Base-by-base conservation (phyloP, 2,329 filamentous ascomycete genomes). In the Arthroderma sp. region DNA sequence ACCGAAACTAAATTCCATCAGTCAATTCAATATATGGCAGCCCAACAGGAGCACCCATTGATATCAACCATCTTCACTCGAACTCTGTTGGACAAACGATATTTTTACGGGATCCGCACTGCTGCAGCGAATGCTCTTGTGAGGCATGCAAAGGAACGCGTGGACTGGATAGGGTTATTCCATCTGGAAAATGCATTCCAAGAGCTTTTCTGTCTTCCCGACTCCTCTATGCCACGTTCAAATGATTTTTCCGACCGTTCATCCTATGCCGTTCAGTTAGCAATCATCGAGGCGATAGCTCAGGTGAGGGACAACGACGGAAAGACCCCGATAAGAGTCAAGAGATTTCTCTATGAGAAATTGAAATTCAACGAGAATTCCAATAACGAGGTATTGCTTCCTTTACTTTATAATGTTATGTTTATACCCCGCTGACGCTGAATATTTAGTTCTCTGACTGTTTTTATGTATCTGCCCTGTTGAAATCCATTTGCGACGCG, bases 341-440 rank as follows among this genome's bases (percentile, higher is more conserved):
- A 88, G 46, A 75, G 77, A 34, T 94, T 95, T 61, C 76, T 98
- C 40, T 75, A 94, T 22, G 87, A 95, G 53, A 84, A 93, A 58
- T 70, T 98, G 31, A 81, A 84, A 40, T 89, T 87, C 67, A 98
- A 98, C 58, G 88, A 98, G 64, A 98, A 98, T 58, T 81, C 83
- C 2, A 82, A 84, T 48, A 98, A 98, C 55, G 69, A 69, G 56
- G 68, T 71, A 58, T 55, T 59, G 45, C 48, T 29, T 53, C 43
- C 11, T 37, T 33, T 8, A 40, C 7, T 28, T 11, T 36, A 36
- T 27, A 27, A 10, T 22, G 10, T 4, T 27, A 3, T 43, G 38
- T 30, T 43, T 30, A 11, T 36, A 32, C 22, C 11, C 27, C 10
- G 10, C 41, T 46, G 28, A 46, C 28, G 10, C 5, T 31, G 8